Evolutionary conservation across 2,329 filamentous ascomycete genomes (phyloP).

Genomic region (Penicillium sp.): DNA sequence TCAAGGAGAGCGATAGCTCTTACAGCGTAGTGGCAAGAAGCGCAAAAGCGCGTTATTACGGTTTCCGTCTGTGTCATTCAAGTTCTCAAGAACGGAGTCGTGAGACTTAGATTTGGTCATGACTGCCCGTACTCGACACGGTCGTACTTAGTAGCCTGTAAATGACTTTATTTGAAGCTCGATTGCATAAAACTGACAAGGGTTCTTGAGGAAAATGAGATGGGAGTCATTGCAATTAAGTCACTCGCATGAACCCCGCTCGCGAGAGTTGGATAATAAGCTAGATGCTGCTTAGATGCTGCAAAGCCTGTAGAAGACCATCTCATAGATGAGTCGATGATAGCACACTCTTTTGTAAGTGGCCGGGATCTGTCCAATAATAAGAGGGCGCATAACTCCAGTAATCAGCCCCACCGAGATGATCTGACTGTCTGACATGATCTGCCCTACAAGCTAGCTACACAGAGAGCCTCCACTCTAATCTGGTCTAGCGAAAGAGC

Average conservation of each 20-base stretch:
- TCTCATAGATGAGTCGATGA: not conserved
- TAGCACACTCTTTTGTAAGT: not conserved
- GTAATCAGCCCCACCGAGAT: not conserved
- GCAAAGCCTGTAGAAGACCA: not conserved
- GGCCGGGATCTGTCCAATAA: not conserved
- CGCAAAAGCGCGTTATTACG: too few relatives aligned
- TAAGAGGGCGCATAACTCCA: not conserved
- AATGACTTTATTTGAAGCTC: not conserved
- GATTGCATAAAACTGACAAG: not conserved
- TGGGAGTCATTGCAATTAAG: not conserved
- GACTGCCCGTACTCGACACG: too few relatives aligned
- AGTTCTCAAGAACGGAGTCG: too few relatives aligned
- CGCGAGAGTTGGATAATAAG: not conserved
- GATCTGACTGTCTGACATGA: not conserved
- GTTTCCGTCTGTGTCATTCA: too few relatives aligned
- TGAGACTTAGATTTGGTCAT: too few relatives aligned
- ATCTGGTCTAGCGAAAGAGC: not conserved
- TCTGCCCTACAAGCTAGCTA: not conserved
- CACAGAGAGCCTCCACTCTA: not conserved
- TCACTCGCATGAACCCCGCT: not conserved
- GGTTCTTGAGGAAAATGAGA: not conserved
- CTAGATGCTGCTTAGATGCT: not conserved
- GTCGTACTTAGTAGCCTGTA: too few relatives aligned
- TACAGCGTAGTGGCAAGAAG: too few relatives aligned
- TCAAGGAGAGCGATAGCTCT: too few relatives aligned